Base-by-base conservation (phyloP, 163 green algal species). In the Picocystis sp. region DNA sequence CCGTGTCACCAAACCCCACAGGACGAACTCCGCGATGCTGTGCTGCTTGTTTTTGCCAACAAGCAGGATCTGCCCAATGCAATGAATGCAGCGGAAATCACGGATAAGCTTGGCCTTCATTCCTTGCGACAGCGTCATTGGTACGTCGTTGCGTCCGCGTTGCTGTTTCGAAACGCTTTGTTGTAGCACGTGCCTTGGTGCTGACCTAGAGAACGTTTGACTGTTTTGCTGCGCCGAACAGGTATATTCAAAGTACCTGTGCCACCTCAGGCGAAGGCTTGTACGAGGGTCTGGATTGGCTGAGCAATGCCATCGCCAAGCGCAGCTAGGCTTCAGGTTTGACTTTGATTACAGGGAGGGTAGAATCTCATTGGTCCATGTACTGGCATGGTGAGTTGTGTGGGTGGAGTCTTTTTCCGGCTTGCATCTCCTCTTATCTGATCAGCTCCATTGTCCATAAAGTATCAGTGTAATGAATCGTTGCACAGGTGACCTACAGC, bases 11-110 rank as follows among this genome's bases (percentile, higher is more conserved):
- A 19, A 19, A 19, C 17, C 17, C 17, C 17, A 45, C 74, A 92
- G 80, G 84, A 95, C 52, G 86, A 95, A 66, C 80, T 95, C 58
- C 84, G 86, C 59, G 84, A 95, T 43, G 86, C 86, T 11, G 84
- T 95, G 56, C 73, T 89, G 21, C 64, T 89, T 21, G 66, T 89
- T 1, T 72, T 89, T 21, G 80, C 80, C 17, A 89, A 89, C 72
- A 89, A 89, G 63, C 75, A 82, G 61, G 73, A 81, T 62, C 52
- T 80, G 55, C 87, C 87, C 11, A 95, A 96, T 66, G 88, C 88
- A 6, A 97, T 97, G 87, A 95, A 93, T 61, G 88, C 89, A 22
- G 87, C 87, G 48, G 88, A 97, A 71, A 94, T 97, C 66, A 97
- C 87, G 35, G 87, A 97, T 73, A 94, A 95, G 77, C 78, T 97